Evolutionary conservation across 2,329 filamentous ascomycete species (phyloP).

Genomic region (Epichloe elymi): DNA sequence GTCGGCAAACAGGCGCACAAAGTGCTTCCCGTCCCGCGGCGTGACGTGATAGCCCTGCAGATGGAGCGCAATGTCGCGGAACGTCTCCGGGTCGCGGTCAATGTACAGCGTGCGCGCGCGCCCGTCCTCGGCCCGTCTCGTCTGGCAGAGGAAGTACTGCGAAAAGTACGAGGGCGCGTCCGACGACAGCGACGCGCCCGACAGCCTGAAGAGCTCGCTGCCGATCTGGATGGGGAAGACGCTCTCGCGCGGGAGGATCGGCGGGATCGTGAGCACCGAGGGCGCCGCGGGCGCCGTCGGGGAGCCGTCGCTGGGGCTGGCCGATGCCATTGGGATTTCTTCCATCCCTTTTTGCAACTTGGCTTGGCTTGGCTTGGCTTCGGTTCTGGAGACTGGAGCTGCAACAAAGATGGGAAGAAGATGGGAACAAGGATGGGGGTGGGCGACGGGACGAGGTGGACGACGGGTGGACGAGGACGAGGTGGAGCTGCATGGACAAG

Average conservation of each 20-base stretch:
- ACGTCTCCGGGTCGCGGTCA: conserved; percentile 81
- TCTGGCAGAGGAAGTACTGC: conserved; percentile 78
- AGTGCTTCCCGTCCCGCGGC: conserved; percentile 72
- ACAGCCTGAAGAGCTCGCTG: conserved; percentile 58
- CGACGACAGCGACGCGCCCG: conserved; percentile 59
- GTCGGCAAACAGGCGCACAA: conserved; percentile 85
- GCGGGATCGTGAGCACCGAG: conserved; percentile 34
- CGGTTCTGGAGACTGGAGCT: no score
- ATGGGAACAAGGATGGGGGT: no score
- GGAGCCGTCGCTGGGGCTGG: conserved; percentile 14
- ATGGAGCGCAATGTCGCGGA: conserved; percentile 79
- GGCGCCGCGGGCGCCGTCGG: conserved; percentile 18
- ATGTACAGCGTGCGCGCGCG: conserved; percentile 79
- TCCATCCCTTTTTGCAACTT: no score
- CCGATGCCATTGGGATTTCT: conserved; percentile 11
- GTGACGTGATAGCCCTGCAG: conserved; percentile 83
- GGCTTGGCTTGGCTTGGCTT: no score
- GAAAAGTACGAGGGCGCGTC: conserved; percentile 94
- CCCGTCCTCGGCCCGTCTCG: conserved; percentile 48
- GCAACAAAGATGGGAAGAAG: no score
- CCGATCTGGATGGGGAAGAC: conserved; percentile 67
- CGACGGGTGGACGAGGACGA: no score
- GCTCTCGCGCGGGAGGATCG: conserved; percentile 53
- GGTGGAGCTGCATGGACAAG: no score
- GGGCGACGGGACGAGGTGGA: no score